Percentiles rank a stretch among this genome's conserved stretches.
These are phyloP conservation scores for Naganishia friedmannii DNA, from an alignment of 768 basidiomycete species.

Conservation along the genomic window DNA sequence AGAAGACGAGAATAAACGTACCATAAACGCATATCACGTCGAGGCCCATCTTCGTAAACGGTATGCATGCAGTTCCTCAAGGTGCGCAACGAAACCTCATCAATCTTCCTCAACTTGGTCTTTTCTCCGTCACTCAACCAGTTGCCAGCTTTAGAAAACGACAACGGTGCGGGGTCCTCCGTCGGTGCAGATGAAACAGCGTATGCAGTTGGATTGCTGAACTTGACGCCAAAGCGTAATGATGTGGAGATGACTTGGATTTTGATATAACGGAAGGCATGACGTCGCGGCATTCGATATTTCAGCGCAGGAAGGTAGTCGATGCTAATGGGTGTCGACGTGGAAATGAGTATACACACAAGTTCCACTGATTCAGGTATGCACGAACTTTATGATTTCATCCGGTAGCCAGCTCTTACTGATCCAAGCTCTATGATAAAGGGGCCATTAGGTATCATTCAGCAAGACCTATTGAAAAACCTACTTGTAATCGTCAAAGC, in stretches of 20 bases:
- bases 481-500: conserved; percentile 41
- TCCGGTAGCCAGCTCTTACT: conserved; percentile 39
- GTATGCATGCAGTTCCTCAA: conserved; percentile 41
- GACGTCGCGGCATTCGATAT: conserved; percentile 33
- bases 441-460: no score
- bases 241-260: conserved; percentile 37
- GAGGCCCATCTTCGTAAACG: conserved; percentile 42
- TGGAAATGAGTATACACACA: not conserved
- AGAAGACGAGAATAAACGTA: conserved; percentile 21
- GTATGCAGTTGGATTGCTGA: conserved; percentile 31
- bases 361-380: not conserved
- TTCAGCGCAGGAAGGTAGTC: conserved; percentile 36
- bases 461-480: not conserved
- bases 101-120: conserved; percentile 32
- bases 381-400: conserved; percentile 38
- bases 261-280: conserved; percentile 43
- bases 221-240: conserved; percentile 33
- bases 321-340: conserved; percentile 16
- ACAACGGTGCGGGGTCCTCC: conserved; percentile 27
- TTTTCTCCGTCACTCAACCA: conserved; percentile 30
- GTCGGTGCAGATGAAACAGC: conserved; percentile 34
- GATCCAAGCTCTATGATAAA: conserved; percentile 32
- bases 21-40: conserved; percentile 42
- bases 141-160: conserved; percentile 9
- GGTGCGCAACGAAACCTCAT: conserved; percentile 35